phyloP scores from a whole-genome alignment of 441 rosid species.

The Manihot esculenta region DNA sequence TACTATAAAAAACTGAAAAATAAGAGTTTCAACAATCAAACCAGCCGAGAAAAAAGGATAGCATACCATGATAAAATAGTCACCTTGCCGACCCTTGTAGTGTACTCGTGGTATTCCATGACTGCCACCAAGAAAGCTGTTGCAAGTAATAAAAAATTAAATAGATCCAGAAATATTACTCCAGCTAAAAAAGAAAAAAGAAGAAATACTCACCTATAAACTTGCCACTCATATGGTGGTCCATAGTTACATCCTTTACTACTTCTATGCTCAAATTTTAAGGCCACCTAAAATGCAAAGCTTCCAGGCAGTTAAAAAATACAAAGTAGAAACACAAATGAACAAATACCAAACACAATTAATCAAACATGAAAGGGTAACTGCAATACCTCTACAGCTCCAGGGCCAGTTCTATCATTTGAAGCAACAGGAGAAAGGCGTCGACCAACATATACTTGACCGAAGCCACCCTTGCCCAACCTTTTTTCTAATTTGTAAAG shows the following conservation, averaged over 20 bases:
- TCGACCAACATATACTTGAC: constrained; percentile 80
- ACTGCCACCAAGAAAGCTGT: constrained; percentile 64
- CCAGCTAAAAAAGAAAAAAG: not conserved
- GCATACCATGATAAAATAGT: constrained; percentile 70
- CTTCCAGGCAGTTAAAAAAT: not conserved
- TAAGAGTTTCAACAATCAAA: not conserved
- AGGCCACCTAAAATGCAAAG: constrained; percentile 53
- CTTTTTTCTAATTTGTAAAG: constrained; percentile 56
- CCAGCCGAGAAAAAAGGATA: constrained; percentile 7
- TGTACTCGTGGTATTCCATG: constrained; percentile 73
- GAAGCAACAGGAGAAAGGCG: constrained; percentile 40
- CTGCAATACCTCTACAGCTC: constrained; percentile 52
- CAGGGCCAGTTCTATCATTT: constrained; percentile 46
- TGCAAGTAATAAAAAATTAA: constrained; percentile 6
- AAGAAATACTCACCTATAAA: constrained; percentile 49
- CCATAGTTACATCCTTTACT: constrained; percentile 79
- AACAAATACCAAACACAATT: not conserved
- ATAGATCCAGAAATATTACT: constrained; percentile 9
- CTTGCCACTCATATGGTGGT: constrained; percentile 77
- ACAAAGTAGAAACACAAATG: not conserved
- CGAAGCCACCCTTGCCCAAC: constrained; percentile 83
- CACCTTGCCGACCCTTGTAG: constrained; percentile 69
- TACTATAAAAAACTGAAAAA: too few relatives aligned
- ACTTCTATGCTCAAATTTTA: constrained; percentile 71
- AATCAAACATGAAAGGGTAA: constrained; percentile 2